phyloP scores from a whole-genome alignment of 2,329 filamentous ascomycete species.

The Amesomyces nigricolor region DNA sequence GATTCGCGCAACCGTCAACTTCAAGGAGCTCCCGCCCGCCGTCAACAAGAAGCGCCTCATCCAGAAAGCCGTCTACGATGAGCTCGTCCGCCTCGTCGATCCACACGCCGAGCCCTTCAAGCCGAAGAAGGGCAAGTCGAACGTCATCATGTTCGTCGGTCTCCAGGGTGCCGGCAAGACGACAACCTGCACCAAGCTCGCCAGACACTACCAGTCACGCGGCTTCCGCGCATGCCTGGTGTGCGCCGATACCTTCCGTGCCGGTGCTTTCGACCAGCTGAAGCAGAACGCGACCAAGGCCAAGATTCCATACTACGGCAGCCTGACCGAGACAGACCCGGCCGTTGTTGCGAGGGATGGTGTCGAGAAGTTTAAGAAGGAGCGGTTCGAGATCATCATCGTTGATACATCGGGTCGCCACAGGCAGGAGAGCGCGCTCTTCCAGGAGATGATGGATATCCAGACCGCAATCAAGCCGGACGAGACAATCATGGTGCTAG shows the following conservation, averaged over 20 bases:
- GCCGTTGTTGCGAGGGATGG: constrained; percentile 90
- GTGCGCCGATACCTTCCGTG: constrained; percentile 97
- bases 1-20: constrained; percentile 86
- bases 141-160: constrained; percentile 99
- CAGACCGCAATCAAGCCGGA: constrained; percentile 85
- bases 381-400: constrained; percentile 96
- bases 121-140: constrained; percentile 90
- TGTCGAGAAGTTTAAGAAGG: constrained; percentile 98
- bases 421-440: constrained; percentile 88
- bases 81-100: constrained; percentile 91
- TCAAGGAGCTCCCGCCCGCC: constrained; percentile 82
- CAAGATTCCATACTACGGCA: constrained; percentile 98
- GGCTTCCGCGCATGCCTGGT: constrained; percentile 92
- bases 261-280: constrained; percentile 94
- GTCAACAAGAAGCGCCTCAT: constrained; percentile 99
- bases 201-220: constrained; percentile 86
- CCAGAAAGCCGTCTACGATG: constrained; percentile 95
- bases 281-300: constrained; percentile 99
- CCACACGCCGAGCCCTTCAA: constrained; percentile 94
- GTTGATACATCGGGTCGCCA: constrained; percentile 96
- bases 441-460: constrained; percentile 97
- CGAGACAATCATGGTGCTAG: constrained; percentile 97
- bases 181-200: constrained; percentile 95
- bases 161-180: constrained; percentile 97
- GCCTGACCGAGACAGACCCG: constrained; percentile 91